Conservation (phyloP, 129 eudicot species). For the Flaveria robusta region DNA sequence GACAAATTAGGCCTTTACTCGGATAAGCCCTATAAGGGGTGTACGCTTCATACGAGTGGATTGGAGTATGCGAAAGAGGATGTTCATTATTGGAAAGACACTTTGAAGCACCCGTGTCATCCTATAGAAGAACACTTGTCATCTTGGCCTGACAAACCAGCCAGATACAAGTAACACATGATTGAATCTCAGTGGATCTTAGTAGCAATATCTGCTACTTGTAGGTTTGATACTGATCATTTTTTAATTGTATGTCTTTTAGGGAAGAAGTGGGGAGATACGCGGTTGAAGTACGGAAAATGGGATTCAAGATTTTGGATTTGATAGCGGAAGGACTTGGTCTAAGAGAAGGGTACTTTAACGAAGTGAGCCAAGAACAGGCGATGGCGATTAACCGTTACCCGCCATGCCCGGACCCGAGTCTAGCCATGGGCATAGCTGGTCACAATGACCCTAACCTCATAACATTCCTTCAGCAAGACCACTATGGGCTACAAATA, state of each 20-base stretch:
- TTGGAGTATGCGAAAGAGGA: conserved; percentile 36
- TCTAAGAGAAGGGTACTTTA: conserved; percentile 35
- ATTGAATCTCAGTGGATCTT: neutral
- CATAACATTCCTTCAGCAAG: conserved; percentile 47
- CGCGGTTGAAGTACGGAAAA: conserved; percentile 29
- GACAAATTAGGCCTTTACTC: conserved; percentile 37
- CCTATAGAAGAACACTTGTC: conserved; percentile 37
- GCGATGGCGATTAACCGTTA: conserved; percentile 37
- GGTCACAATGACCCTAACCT: conserved; percentile 53
- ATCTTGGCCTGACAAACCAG: conserved; percentile 50
- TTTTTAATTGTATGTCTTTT: neutral
- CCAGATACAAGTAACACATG: conserved; percentile 30
- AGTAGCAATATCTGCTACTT: neutral
- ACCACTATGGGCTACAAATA: conserved; percentile 49
- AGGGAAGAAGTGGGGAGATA: conserved; percentile 45
- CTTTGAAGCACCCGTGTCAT: conserved; percentile 41
- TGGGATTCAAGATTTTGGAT: conserved; percentile 45
- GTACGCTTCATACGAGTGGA: conserved; percentile 42
- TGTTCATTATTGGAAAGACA: conserved; percentile 50
- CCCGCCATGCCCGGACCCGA: conserved; percentile 55
- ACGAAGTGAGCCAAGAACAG: conserved; percentile 28
- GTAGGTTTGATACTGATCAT: neutral
- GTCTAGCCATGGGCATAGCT: conserved; percentile 45
- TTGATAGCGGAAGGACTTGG: conserved; percentile 48
- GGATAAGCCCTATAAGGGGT: conserved; percentile 26